Evolutionary conservation across 306 rosid species (phyloP).

Genomic region (Cucurbita moschata): DNA sequence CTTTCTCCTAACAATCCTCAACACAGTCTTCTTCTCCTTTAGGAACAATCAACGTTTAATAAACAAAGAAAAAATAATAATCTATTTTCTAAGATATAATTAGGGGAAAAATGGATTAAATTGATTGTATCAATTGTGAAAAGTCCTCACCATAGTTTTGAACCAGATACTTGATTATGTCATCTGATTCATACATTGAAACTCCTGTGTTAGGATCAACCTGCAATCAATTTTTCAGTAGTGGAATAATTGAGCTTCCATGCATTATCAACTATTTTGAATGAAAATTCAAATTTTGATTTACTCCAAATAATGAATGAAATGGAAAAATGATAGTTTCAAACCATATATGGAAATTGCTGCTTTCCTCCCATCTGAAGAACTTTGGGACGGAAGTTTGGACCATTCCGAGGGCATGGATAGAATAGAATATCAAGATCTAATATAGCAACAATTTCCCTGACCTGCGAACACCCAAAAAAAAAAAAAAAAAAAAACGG

Average conservation of each 20-base stretch:
- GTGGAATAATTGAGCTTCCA: neutral
- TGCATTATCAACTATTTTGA: neutral
- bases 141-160: slow-evolving; percentile 56
- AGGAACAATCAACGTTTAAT: neutral
- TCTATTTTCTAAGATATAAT: neutral
- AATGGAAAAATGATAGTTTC: slow-evolving; percentile 6
- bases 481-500: neutral
- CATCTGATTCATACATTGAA: slow-evolving; percentile 97
- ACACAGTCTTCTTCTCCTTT: too few species aligned
- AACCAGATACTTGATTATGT: slow-evolving; percentile 74
- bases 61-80: neutral
- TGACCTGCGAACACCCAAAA: slow-evolving; percentile 39
- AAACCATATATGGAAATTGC: slow-evolving; percentile 94
- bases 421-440: slow-evolving; percentile 87
- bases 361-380: slow-evolving; percentile 76
- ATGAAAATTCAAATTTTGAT: neutral
- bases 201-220: slow-evolving; percentile 88
- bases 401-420: slow-evolving; percentile 90
- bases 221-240: slow-evolving; percentile 19
- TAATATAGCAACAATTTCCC: slow-evolving; percentile 84
- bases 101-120: neutral
- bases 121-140: neutral
- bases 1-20: too few species aligned
- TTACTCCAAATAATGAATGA: neutral
- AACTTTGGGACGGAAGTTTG: slow-evolving; percentile 82